Base-by-base conservation (phyloP, 805 yeast species). In the Deakozyma indianensis region DNA sequence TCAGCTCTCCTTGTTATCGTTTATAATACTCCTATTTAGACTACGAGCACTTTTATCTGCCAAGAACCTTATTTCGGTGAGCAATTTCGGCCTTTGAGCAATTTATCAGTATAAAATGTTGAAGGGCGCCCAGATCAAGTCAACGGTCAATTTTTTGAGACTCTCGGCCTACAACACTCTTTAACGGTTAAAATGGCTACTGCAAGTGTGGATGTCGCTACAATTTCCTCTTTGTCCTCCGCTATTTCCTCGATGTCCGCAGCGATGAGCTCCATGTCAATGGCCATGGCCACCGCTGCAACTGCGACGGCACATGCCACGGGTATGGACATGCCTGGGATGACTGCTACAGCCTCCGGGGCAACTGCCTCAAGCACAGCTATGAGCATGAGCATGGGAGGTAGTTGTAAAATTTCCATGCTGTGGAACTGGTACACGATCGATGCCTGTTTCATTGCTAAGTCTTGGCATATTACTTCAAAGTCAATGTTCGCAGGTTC, bases 401-500 rank as follows among this genome's bases (percentile, higher is more conserved):
- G 47, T 4, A 32, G 43, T 15, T 67, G 71, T 49, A 51, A 61
- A 27, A 62, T 67, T 49, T 49, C 57, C 23, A 80, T 80, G 86
- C 59, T 76, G 48, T 80, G 86, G 85, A 80, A 80, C 57, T 80
- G 86, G 85, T 66, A 76, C 52, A 77, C 83, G 0, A 67, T 78
- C 23, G 78, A 80, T 51, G 63, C 79, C 3, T 80, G 85, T 56
- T 80, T 80, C 55, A 66, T 80, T 49, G 69, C 83, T 4, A 64
- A 59, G 41, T 62, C 78, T 24, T 80, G 87, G 87, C 83, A 75
- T 48, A 74, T 76, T 41, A 66, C 60, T 15, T 64, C 77, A 2
- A 65, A 64, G 46, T 80, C 79, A 1, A 76, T 69, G 61, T 80
- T 80, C 63, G 85, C 83, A 2, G 85, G 84, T n/a, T 69, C 83